Evolutionary conservation across 1,284 basidiomycete species (phyloP), one percentile per base, ranked within the genome.

Genomic region (Peniophora sp.): DNA sequence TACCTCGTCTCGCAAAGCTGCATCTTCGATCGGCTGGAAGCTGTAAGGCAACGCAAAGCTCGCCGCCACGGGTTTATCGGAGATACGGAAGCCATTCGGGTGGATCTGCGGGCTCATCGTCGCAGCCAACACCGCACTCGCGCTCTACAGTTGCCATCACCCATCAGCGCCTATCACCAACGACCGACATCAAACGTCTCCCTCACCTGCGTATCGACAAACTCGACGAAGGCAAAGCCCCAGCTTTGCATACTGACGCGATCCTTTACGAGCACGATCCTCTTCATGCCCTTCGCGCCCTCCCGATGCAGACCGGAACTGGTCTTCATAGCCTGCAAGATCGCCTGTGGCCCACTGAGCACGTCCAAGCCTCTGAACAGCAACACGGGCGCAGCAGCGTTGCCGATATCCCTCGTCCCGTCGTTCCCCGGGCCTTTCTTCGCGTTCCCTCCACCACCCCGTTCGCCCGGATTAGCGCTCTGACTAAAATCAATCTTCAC

Each of bases 401-500:
- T 89, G 54, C 91, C 94, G 61, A 97, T 95, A 68, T 97, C 94
- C 47, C 92, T 78, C 52, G 90, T 96, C 1, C 94, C 94, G 61
- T 97, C 94, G 62, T 96, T 96, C 58, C 74, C 64, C 57, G 83
- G 82, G 51, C 76, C 76, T n/a, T 41, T 41, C 18, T 41, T 41
- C n/a, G 15, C 37, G 15, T 41, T 41, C 34, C 72, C 66, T 44
- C 80, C 73, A 9, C 78, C 76, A 57, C 77, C 47, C 8, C 50
- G 78, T 52, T 86, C 84, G 47, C 81, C 78, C 20, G 85, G 85
- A 27, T 77, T 77, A 18, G 83, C 83, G 56, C 83, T 87, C 66
- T 84, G 87, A 32, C 91, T 92, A 61, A 87, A 95, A 65, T 96
- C 92, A 58, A 96, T 92, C 70, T 93, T 93, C 62, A 93, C 85